Base-by-base conservation (phyloP, 768 basidiomycete genomes). In the Pleurotus salmoneostramineus region DNA sequence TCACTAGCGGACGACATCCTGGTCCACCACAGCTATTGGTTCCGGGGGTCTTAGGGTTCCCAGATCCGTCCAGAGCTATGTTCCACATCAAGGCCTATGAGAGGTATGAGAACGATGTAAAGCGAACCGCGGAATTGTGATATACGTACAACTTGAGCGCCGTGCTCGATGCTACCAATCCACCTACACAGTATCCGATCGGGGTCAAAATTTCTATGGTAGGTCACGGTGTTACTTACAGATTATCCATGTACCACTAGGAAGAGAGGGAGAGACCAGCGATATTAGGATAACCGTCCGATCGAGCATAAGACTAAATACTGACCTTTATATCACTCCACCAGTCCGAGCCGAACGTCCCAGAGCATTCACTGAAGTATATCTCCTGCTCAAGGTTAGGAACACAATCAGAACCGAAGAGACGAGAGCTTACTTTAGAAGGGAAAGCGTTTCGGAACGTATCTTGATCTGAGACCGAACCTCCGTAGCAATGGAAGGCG, bases 271-370 rank as follows among this genome's bases (percentile, higher is more conserved):
- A 34, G 14, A 21, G 27, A 27, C 17, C 48, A 7, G 48, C 27
- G 33, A 32, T 32, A n/a, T 6, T 27, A 27, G 21, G 21, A 27
- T 27, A 27, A 27, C 21, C 3, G 3, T 3, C 21, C 21, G 21
- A 27, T 27, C 21, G 3, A 27, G 21, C 21, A 27, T 3, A 27
- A 27, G 21, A 27, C 21, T 27, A 27, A 27, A 27, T 51, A 43
- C 61, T 48, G 70, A 84, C 88, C 79, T 91, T 91, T 69, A 91
- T 84, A 62, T 91, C 88, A 50, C 72, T 74, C 89, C 89, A 92
- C 89, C 88, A 91, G 65, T 90, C 86, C 6, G 80, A 79, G 12
- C 87, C 85, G 56, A 80, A 68, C 0, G 78, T 83, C 7, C 89
- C 88, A 0, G 82, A 70, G 65, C 90, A 91, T 69, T 91, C 89